These are phyloP conservation scores for Dothidotthia symphoricarpi DNA, from an alignment of 2,329 filamentous ascomycete species.

Conservation along the genomic window DNA sequence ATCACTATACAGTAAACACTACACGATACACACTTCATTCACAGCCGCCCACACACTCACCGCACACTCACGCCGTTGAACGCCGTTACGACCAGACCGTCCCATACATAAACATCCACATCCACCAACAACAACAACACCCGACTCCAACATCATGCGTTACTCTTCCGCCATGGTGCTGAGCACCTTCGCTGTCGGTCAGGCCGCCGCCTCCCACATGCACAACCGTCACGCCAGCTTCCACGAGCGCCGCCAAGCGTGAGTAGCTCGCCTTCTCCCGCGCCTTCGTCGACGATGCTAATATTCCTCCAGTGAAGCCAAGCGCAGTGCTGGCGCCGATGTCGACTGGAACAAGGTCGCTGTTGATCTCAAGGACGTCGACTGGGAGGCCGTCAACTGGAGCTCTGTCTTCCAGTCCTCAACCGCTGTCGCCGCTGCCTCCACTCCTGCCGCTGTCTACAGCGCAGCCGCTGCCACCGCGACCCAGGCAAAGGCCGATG, in stretches of 20 bases:
- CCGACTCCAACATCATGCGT: slow-evolving; percentile 34
- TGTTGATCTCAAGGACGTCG: slow-evolving; percentile 27
- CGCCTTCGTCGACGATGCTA: slow-evolving; percentile 5
- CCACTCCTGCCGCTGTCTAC: slow-evolving; percentile 3
- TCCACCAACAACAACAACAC: slow-evolving; percentile 7
- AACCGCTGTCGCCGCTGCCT: slow-evolving; percentile 9
- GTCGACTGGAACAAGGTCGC: slow-evolving; percentile 34
- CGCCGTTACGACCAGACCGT: slow-evolving; percentile 24
- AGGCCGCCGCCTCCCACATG: slow-evolving; percentile 33
- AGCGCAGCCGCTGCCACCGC: slow-evolving; percentile 7
- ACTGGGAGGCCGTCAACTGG: slow-evolving; percentile 32
- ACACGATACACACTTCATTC: slow-evolving; percentile 11
- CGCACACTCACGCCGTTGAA: slow-evolving; percentile 22
- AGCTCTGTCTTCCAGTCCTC: slow-evolving; percentile 21
- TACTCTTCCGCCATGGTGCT: slow-evolving; percentile 40
- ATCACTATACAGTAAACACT: slow-evolving; percentile 37
- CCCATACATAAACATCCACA: slow-evolving; percentile 10
- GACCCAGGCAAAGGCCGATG: slow-evolving; percentile 12
- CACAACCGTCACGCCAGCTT: slow-evolving; percentile 39
- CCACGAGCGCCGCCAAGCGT: slow-evolving; percentile 38
- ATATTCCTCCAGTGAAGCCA: slow-evolving; percentile 25
- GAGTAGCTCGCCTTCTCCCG: slow-evolving; percentile 10
- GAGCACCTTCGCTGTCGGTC: slow-evolving; percentile 38
- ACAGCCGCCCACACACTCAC: slow-evolving; percentile 3
- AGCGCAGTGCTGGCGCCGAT: slow-evolving; percentile 23